Conservation (phyloP, 208 protist species). For the Leishmania tarentolae region DNA sequence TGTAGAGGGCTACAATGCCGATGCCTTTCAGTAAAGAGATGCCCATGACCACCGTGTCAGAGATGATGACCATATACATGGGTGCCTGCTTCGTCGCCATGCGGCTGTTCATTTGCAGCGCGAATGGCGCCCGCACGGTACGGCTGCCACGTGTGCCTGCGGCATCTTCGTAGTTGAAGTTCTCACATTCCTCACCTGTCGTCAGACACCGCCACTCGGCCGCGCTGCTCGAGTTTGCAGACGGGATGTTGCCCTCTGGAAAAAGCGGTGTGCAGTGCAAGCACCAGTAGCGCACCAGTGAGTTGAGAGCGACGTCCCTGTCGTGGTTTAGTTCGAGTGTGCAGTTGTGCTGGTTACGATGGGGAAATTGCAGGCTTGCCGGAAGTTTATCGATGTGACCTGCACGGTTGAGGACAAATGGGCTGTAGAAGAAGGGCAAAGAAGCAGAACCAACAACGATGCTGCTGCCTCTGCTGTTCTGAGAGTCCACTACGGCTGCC, state of each 20-base stretch:
- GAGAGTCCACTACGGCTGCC: neutral
- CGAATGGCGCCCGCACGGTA: conserved; percentile 1
- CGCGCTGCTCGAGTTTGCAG: conserved; percentile 24
- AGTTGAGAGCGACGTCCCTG: conserved; percentile 31
- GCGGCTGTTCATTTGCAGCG: neutral
- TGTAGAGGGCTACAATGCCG: conserved; percentile 82
- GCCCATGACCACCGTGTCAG: conserved; percentile 51
- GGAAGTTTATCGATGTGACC: conserved; percentile 25
- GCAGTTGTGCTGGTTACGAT: conserved; percentile 55
- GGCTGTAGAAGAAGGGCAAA: conserved; percentile 50
- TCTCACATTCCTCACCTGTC: conserved; percentile 32
- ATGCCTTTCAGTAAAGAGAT: conserved; percentile 64
- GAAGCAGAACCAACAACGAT: conserved; percentile 7
- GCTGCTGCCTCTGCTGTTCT: conserved; percentile 8
- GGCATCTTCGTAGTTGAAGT: conserved; percentile 56
- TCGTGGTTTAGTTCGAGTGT: conserved; percentile 51
- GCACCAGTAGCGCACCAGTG: conserved; percentile 67
- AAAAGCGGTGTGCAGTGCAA: conserved; percentile 72
- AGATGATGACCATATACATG: conserved; percentile 65
- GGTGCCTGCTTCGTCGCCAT: conserved; percentile 8
- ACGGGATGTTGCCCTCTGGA: conserved; percentile 56
- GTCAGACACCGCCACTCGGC: conserved; percentile 60
- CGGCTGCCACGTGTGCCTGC: neutral
- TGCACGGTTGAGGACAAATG: conserved; percentile 62
- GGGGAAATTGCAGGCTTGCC: conserved; percentile 7